These are phyloP conservation scores for Lactarius sp. DNA, from an alignment of 768 basidiomycete genomes.

Conservation along the genomic window DNA sequence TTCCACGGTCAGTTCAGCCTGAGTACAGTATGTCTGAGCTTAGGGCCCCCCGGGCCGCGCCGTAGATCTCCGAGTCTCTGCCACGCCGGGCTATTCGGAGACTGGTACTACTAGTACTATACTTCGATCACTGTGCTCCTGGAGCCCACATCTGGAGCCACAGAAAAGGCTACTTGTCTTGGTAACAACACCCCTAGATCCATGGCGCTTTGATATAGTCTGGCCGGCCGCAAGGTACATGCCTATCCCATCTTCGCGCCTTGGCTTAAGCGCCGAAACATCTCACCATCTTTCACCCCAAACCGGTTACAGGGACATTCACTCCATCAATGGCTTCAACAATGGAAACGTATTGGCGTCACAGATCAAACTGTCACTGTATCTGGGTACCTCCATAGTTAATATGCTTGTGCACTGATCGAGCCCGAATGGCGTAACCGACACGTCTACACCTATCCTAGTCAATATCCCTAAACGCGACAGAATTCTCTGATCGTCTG, in stretches of 20 bases:
- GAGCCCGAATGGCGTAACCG: background rate
- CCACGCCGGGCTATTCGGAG: background rate
- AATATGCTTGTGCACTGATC: background rate
- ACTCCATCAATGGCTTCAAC: background rate
- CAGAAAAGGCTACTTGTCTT: background rate
- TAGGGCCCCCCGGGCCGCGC: background rate
- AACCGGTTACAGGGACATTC: background rate
- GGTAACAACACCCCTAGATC: background rate
- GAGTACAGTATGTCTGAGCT: background rate
- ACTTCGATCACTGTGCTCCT: no score
- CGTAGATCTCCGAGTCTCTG: no score
- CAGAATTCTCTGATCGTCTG: slow-evolving; percentile 16
- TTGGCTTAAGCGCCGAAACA: background rate
- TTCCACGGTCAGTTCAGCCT: background rate
- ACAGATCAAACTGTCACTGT: no score
- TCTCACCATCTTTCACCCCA: background rate
- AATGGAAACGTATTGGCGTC: no score
- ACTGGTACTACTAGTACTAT: background rate
- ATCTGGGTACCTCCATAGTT: no score
- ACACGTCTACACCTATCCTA: background rate
- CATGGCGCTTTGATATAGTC: background rate
- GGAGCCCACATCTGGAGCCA: background rate
- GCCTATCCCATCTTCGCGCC: background rate
- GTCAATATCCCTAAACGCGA: background rate
- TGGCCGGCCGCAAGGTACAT: background rate